Percentiles rank a stretch among this genome's conserved stretches.
These are phyloP conservation scores for Meyerozyma elateridarum DNA, from an alignment of 1,139 yeast species.

Conservation along the genomic window DNA sequence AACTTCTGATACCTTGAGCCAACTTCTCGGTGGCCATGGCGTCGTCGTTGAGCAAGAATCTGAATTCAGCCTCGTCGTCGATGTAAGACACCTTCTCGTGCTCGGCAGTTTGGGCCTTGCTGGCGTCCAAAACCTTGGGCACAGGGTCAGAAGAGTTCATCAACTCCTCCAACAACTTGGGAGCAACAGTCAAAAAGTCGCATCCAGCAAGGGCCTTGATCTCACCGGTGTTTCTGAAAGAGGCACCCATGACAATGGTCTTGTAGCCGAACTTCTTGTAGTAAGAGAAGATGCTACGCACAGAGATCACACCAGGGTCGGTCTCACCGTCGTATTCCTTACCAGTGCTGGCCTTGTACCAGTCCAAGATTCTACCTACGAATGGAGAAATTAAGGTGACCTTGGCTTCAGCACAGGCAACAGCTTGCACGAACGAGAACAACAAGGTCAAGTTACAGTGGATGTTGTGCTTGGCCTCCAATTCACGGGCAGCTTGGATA, in stretches of 20 bases:
- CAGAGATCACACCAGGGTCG: slow-evolving; percentile 97
- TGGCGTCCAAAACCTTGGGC: slow-evolving; percentile 73
- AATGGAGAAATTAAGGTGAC: slow-evolving; percentile 97
- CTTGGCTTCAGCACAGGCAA: slow-evolving; percentile 97
- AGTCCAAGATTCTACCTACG: slow-evolving; percentile 98
- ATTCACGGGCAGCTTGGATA: slow-evolving; percentile 95
- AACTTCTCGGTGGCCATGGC: slow-evolving; percentile 99
- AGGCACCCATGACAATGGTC: slow-evolving; percentile 99
- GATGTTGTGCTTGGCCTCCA: slow-evolving; percentile 84
- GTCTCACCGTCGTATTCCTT: slow-evolving; percentile 72
- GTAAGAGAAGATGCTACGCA: slow-evolving; percentile 86
- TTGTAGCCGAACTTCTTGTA: slow-evolving; percentile 95
- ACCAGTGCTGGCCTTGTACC: slow-evolving; percentile 96
- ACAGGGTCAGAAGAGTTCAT: slow-evolving; percentile 71
- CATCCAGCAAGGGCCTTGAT: slow-evolving; percentile 96
- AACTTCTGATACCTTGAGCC: slow-evolving; percentile 95
- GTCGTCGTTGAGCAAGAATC: slow-evolving; percentile 90
- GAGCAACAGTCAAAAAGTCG: slow-evolving; percentile 94
- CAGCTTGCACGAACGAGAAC: slow-evolving; percentile 95
- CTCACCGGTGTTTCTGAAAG: slow-evolving; percentile 97
- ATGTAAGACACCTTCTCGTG: slow-evolving; percentile 74
- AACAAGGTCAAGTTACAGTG: slow-evolving; percentile 95
- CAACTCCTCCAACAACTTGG: slow-evolving; percentile 86
- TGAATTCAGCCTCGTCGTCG: slow-evolving; percentile 84
- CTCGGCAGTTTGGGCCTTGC: slow-evolving; percentile 47